Base-by-base conservation (phyloP, 2,329 filamentous ascomycete species). In the Arthrobotrys megalospora region DNA sequence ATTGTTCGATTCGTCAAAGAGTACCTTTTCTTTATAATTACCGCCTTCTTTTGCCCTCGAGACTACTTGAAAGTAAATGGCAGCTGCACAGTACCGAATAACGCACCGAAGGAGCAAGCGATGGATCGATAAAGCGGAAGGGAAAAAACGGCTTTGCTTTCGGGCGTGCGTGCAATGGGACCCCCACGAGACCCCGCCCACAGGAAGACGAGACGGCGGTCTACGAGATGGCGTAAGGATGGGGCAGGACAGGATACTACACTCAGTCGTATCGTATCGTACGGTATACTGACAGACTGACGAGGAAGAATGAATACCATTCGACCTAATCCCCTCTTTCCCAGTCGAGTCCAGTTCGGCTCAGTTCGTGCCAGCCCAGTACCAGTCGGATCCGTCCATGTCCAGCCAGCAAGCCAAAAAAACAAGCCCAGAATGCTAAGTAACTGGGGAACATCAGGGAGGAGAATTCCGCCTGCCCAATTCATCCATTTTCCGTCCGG, bases 151-250 rank as follows among this genome's bases (percentile, higher is more conserved):
- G 55, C 55, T 60, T 43, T 60, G 55, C 36, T 43, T 60, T 60
- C 55, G 36, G 24, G 53, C 12, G 43, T 64, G 72, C 34, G 65
- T 70, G 63, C 66, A 45, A 70, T 60, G 66, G 55, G 67, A 78
- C 75, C 75, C 75, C 75, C 75, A 78, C 75, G 75, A 78, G 75
- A 78, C 75, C 75, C 75, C 75, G 75, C 75, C 75, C 75, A 71
- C 52, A 78, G 50, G 45, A 19, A 38, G 55, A 63, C 66, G 73
- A 71, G 38, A 63, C 62, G 66, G 60, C 58, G 53, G 43, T 64
- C 55, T 60, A 60, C 55, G 19, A 60, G 55, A 60, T 60, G 55
- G 55, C 55, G 55, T 60, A 60, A 60, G 34, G 55, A 60, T 28
- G 43, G n/a, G 36, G n/a, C 32, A 21, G 19, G 3, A 60, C 19